These are phyloP conservation scores for Megacollybia marginata DNA, from an alignment of 768 basidiomycete species.

Conservation along the genomic window DNA sequence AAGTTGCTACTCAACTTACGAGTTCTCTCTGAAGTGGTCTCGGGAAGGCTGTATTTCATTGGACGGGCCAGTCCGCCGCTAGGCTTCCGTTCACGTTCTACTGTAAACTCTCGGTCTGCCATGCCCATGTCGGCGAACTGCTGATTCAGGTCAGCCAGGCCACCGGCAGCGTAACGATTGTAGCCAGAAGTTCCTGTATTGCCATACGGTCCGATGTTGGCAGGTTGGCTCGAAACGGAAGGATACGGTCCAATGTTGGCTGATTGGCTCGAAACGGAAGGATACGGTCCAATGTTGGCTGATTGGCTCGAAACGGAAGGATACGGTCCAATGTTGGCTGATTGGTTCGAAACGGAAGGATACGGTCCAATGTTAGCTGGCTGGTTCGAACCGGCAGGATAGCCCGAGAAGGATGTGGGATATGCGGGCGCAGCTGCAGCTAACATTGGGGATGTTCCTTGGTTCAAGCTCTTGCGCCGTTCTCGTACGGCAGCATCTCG, in stretches of 20 bases:
- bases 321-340: slow-evolving; percentile 13
- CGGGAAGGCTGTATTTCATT: slow-evolving; percentile 38
- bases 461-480: slow-evolving; percentile 49
- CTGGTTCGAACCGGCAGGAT: slow-evolving; percentile 6
- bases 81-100: slow-evolving; percentile 26
- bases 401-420: slow-evolving; percentile 3
- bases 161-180: slow-evolving; percentile 25
- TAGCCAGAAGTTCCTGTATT: slow-evolving; percentile 13
- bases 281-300: slow-evolving; percentile 12
- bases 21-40: slow-evolving; percentile 25
- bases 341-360: slow-evolving; percentile 6
- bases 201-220: slow-evolving; percentile 10
- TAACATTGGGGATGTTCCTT: slow-evolving; percentile 25
- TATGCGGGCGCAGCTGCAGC: slow-evolving; percentile 18
- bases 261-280: slow-evolving; percentile 6
- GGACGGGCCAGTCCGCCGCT: slow-evolving; percentile 26
- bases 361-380: slow-evolving; percentile 11
- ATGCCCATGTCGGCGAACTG: slow-evolving; percentile 37
- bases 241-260: slow-evolving; percentile 13
- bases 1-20: slow-evolving; percentile 33
- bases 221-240: slow-evolving; percentile 5
- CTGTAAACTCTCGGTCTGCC: slow-evolving; percentile 24
- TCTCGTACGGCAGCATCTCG: slow-evolving; percentile 40
- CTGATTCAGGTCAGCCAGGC: slow-evolving; percentile 26
- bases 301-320: slow-evolving; percentile 6